Evolutionary conservation across 1,284 basidiomycete species (phyloP).

Genomic region (Fomitiporia mediterranea): DNA sequence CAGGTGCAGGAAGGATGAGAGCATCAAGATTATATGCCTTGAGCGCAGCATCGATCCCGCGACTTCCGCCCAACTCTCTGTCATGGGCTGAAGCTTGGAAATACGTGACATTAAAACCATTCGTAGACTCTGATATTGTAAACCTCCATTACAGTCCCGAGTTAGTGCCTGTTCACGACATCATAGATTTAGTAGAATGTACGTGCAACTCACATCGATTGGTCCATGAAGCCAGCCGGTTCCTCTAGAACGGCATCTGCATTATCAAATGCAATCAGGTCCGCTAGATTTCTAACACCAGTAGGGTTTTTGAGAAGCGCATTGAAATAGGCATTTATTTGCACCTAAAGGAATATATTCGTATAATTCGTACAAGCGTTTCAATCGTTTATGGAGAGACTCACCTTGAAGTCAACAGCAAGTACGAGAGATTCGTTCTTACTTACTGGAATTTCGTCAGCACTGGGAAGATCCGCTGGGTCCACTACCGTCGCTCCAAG

Average conservation of each 20-base stretch:
- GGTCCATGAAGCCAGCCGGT: slow-evolving; percentile 36
- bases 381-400: too few relatives aligned
- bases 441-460: slow-evolving; percentile 30
- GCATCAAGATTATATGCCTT: slow-evolving; percentile 49
- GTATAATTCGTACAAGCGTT: too few relatives aligned
- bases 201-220: slow-evolving; percentile 39
- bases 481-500: slow-evolving; percentile 41
- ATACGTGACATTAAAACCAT: too few relatives aligned
- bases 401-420: slow-evolving; percentile 40
- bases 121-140: too few relatives aligned
- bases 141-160: too few relatives aligned
- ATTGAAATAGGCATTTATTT: slow-evolving; percentile 33
- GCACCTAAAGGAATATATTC: slow-evolving; percentile 5
- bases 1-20: slow-evolving; percentile 47
- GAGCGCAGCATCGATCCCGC: too few relatives aligned
- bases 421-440: slow-evolving; percentile 33
- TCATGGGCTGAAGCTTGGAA: too few relatives aligned
- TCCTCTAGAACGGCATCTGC: slow-evolving; percentile 37
- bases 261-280: slow-evolving; percentile 43
- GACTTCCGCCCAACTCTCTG: too few relatives aligned
- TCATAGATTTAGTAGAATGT: too few relatives aligned
- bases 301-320: slow-evolving; percentile 34
- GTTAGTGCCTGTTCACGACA: too few relatives aligned
- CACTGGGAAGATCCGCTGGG: slow-evolving; percentile 36
- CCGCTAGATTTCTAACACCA: slow-evolving; percentile 34